phyloP scores from a whole-genome alignment of 805 yeast genomes.

The Pichia pseudocactophila region DNA sequence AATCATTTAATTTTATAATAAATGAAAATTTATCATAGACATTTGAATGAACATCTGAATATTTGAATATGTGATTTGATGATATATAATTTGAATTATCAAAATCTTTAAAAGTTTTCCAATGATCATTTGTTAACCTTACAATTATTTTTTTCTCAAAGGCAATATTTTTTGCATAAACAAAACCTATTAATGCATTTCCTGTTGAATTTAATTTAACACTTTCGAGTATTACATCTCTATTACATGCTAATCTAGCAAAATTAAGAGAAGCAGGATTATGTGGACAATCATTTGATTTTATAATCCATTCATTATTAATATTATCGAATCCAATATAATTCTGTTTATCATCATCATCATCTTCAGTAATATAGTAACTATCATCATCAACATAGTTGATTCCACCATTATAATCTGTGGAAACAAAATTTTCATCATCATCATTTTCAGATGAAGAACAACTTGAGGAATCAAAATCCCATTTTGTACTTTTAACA shows the following conservation, averaged over 20 bases:
- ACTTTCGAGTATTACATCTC: conserved; percentile 27
- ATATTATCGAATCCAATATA: conserved; percentile 12
- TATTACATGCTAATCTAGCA: conserved; percentile 24
- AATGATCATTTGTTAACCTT: conserved; percentile 42
- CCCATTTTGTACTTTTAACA: conserved; percentile 18
- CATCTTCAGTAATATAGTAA: conserved; percentile 12
- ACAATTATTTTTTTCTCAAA: conserved; percentile 34
- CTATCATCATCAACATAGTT: conserved; percentile 14
- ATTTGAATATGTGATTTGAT: conserved; percentile 33
- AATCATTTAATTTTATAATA: conserved; percentile 33
- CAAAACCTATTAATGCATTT: conserved; percentile 33
- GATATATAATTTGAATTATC: conserved; percentile 29
- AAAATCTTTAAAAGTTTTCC: conserved; percentile 29
- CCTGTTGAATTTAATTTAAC: conserved; percentile 33
- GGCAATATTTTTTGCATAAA: conserved; percentile 31
- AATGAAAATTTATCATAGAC: conserved; percentile 39
- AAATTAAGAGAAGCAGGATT: conserved; percentile 22
- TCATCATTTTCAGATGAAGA: conserved; percentile 1
- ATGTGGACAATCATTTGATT: conserved; percentile 25
- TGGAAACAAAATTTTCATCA: not conserved
- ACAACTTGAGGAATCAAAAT: conserved; percentile 13
- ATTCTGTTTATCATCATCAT: conserved; percentile 14
- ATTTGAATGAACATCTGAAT: conserved; percentile 22
- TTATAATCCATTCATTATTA: conserved; percentile 23
- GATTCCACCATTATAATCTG: not conserved